These are phyloP conservation scores for Trichoderma hamatum DNA, from an alignment of 2,329 filamentous ascomycete species.

Conservation along the genomic window DNA sequence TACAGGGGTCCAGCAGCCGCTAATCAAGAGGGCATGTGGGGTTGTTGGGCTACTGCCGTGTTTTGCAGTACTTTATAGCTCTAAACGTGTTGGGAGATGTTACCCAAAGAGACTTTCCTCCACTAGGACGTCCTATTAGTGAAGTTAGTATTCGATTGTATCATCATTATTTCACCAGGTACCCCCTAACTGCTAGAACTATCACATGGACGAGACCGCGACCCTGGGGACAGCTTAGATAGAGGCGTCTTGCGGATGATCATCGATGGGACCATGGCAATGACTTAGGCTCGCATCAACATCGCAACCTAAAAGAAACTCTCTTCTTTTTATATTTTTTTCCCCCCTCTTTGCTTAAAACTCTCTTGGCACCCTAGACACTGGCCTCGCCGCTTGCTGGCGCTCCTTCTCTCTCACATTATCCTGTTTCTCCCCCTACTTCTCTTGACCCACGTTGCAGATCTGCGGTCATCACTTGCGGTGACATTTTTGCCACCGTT, in stretches of 20 bases:
- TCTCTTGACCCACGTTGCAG: conserved; percentile 6
- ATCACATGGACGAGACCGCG: conserved; percentile 22
- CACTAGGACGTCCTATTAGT: accelerated
- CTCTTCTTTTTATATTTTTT: background rate
- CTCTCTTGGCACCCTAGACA: background rate
- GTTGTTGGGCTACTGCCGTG: conserved; percentile 10
- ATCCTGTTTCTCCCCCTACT: background rate
- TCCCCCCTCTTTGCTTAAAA: background rate
- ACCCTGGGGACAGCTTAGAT: conserved; percentile 9
- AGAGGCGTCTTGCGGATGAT: conserved; percentile 17
- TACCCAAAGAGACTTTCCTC: background rate
- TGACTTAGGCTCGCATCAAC: conserved; percentile 15
- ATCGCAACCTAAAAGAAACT: conserved; percentile 9
- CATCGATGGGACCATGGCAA: conserved; percentile 18
- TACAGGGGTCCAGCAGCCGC: conserved; percentile 10
- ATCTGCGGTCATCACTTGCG: background rate
- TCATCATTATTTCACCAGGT: background rate
- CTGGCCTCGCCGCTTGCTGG: background rate
- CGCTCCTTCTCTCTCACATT: background rate
- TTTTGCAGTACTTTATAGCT: background rate
- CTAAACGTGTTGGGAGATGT: background rate
- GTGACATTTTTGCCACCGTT: conserved; percentile 11
- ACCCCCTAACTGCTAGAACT: background rate
- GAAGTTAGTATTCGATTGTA: background rate
- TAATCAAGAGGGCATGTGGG: conserved; percentile 11